Evolutionary conservation across 768 basidiomycete genomes (phyloP), one percentile per base, ranked within the genome.

Genomic region (Pisolithus albus): DNA sequence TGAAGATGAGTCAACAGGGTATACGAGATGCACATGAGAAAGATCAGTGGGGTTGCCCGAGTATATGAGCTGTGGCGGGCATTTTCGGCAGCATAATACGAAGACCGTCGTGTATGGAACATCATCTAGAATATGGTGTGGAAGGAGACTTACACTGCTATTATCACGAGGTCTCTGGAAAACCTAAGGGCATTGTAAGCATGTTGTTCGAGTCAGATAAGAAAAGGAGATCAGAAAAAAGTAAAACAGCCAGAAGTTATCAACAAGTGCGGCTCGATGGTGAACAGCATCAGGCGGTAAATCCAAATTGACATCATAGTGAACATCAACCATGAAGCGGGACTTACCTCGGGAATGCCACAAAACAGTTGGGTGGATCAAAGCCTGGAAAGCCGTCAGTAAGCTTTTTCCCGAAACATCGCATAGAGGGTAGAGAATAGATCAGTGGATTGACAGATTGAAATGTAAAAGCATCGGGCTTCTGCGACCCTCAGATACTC

Each of bases 61-160:
- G 68, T 42, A 61, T 56, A 76, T 89, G 88, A 90, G 88, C 88
- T 90, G 82, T 87, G 83, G 83, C 88, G 87, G 88, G 88, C 88
- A 80, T 64, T 86, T 90, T 90, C 88, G 88, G 83, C 86, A 88
- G 70, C 52, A 58, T 67, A 52, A 61, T 90, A 89, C 88, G 88
- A 87, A 89, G 88, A 90, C 88, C 88, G 88, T 90, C 88, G 88
- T 89, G 86, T 45, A 26, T 45, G 4, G 15, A 45, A 26, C 43
- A 45, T 45, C 43, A 45, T 30, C 26, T 23, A 24, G 28, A 7
- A 26, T 16, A 7, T 7, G 21, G 16, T 0, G 1, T 7, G n/a
- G 23, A n/a, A 30, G 28, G 3, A n/a, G 18, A 21, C 18, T 28
- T 26, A 26, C 43, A 30, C 43, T 45, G 21, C 5, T 45, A 28